Base-by-base conservation (phyloP, 495 filamentous ascomycete species). In the Cercophora newfieldiana region DNA sequence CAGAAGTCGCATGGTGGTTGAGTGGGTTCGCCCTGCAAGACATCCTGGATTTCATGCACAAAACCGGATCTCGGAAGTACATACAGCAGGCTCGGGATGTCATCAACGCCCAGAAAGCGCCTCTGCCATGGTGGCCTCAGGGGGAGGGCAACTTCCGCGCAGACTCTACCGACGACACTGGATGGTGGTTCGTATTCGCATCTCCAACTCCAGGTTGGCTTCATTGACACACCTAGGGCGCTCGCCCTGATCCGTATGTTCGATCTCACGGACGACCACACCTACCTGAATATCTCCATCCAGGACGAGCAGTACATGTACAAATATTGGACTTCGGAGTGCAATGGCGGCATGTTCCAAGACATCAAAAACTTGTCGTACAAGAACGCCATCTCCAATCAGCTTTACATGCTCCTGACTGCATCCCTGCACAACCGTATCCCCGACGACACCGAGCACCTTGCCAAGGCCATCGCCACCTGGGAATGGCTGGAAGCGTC, bases 341-440 rank as follows among this genome's bases (percentile, higher is more conserved):
- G 88, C 67, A 83, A 82, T 22, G 90, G 90, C 5, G 79, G 79
- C 0, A 68, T 80, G 3, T 81, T 89, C 37, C 88, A 83, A 78
- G 90, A 86, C 81, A 85, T 88, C 63, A 82, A 81, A 31, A 68
- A 66, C 0, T 67, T 80, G 55, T 79, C 75, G 1, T 87, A 88
- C 65, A 84, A 86, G 61, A 89, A 88, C 66, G 87, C 90, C 4
- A 90, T 92, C 56, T 84, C 85, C 30, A 93, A 92, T 70, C 88
- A 90, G 73, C 81, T 92, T 3, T 92, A 88, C 74, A 77, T 92
- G 24, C 79, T 81, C 8, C 81, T 90, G 6, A 85, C 87, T 21
- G 85, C 89, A 16, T 83, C 85, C 63, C 81, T 92, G 19, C 86
- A 89, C 48, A 90, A 89, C 61, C 84, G 90, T 7, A 81, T 85